Conservation (phyloP, 1,284 basidiomycete species). For the Neotropicomus parvogracilis region DNA sequence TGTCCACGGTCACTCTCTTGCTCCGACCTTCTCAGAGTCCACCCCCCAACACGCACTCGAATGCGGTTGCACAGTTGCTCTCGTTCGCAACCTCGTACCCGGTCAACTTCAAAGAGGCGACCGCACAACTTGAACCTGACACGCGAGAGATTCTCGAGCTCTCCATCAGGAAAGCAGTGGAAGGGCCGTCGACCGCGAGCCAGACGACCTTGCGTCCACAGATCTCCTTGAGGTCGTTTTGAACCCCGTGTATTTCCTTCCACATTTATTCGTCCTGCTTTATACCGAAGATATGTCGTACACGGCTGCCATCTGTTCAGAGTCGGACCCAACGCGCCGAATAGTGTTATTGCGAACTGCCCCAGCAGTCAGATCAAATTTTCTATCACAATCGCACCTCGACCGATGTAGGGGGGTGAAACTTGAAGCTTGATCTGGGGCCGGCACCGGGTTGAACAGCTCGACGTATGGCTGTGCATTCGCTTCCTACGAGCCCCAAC, state of each 20-base stretch:
- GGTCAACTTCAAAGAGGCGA: conserved; percentile 83
- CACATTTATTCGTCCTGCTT: not conserved
- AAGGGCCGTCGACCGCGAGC: conserved; percentile 36
- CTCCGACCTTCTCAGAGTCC: conserved; percentile 54
- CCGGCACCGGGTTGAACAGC: too few relatives aligned
- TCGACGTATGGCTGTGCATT: too few relatives aligned
- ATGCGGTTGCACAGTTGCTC: conserved; percentile 74
- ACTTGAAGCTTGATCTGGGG: too few relatives aligned
- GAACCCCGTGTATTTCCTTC: conserved; percentile 8
- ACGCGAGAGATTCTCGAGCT: conserved; percentile 69
- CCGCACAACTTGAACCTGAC: conserved; percentile 60
- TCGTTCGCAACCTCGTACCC: conserved; percentile 74
- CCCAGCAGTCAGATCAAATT: too few relatives aligned
- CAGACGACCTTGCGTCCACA: conserved; percentile 59
- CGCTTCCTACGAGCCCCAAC: too few relatives aligned
- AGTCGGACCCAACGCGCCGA: not conserved
- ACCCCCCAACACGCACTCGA: conserved; percentile 51
- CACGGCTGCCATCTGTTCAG: not conserved
- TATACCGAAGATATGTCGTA: conserved; percentile 1
- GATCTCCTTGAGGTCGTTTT: conserved; percentile 76
- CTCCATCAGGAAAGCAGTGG: conserved; percentile 75
- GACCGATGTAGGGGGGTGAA: too few relatives aligned
- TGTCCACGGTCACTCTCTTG: conserved; percentile 77
- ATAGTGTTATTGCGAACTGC: too few relatives aligned
- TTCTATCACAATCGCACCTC: too few relatives aligned